These are phyloP conservation scores for Lasiodiplodia citricola DNA, from an alignment of 2,329 filamentous ascomycete species.

Conservation along the genomic window DNA sequence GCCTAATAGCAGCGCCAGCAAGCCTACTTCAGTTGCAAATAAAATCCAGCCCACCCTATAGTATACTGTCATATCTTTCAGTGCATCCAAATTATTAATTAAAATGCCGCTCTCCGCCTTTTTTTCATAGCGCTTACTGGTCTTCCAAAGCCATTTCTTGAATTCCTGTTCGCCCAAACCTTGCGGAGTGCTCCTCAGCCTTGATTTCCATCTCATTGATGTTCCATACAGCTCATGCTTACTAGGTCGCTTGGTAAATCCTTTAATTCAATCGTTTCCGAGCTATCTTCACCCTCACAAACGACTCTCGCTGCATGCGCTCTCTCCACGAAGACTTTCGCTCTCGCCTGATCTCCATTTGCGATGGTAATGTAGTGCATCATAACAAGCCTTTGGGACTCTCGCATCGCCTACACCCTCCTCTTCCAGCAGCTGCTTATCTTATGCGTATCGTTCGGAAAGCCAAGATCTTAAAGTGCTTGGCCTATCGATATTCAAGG, in stretches of 20 bases:
- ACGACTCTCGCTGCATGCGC: slow-evolving; percentile 27
- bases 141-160: neutral
- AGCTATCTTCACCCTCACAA: slow-evolving; percentile 31
- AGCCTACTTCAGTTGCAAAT: too few species aligned
- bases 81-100: too few species aligned
- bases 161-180: neutral
- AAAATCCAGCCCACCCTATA: too few species aligned
- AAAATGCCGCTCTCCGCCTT: too few species aligned
- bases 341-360: slow-evolving; percentile 41
- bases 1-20: neutral
- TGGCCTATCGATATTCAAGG: neutral
- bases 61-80: neutral
- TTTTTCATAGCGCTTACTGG: neutral
- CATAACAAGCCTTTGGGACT: slow-evolving; percentile 33
- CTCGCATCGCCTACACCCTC: slow-evolving; percentile 32
- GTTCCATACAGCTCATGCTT: slow-evolving; percentile 30
- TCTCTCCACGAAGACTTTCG: slow-evolving; percentile 36
- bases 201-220: slow-evolving; percentile 34
- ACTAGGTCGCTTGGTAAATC: slow-evolving; percentile 29
- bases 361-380: slow-evolving; percentile 37
- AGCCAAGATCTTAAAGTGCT: neutral
- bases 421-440: slow-evolving; percentile 33
- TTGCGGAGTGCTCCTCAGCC: slow-evolving; percentile 36
- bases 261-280: slow-evolving; percentile 30
- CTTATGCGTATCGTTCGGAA: neutral